Evolutionary conservation across 345 rosid genomes (phyloP).

Genomic region (Nephelium lappaceum): DNA sequence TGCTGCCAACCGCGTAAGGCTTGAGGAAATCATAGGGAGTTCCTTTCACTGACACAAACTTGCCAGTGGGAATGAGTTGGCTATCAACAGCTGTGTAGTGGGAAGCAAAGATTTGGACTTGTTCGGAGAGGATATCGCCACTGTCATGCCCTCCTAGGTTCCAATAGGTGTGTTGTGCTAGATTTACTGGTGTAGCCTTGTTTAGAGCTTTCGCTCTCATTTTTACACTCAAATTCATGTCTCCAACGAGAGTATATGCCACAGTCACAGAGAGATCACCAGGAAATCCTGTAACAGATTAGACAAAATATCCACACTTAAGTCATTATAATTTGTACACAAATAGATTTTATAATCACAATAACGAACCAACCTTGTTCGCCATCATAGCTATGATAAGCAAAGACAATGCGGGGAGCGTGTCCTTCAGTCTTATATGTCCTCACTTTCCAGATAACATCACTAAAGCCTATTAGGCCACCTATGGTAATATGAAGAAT

Average conservation of each 20-base stretch:
- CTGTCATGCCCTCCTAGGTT: constrained; percentile 83
- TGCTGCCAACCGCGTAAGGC: constrained; percentile 51
- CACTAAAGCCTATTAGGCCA: constrained; percentile 77
- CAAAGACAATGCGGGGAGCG: constrained; percentile 58
- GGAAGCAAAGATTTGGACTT: constrained; percentile 69
- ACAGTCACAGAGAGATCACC: constrained; percentile 58
- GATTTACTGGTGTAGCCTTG: constrained; percentile 80
- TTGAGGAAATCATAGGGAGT: constrained; percentile 83
- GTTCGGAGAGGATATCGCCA: constrained; percentile 68
- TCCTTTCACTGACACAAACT: constrained; percentile 58
- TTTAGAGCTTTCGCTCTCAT: constrained; percentile 77
- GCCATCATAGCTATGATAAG: constrained; percentile 71
- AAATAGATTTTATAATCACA: too few species aligned
- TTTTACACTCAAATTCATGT: constrained; percentile 45
- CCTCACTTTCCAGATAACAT: constrained; percentile 69
- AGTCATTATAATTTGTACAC: neutral
- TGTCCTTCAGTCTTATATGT: constrained; percentile 43
- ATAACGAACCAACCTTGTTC: constrained; percentile 57
- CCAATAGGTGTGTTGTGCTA: constrained; percentile 88
- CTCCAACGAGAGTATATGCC: constrained; percentile 42
- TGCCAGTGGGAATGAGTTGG: constrained; percentile 78
- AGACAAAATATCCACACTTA: neutral
- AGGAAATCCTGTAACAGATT: constrained; percentile 69
- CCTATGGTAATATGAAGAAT: constrained; percentile 35
- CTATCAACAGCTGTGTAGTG: constrained; percentile 59